Conservation (phyloP, 176 grass and related monocot species). For the Avena atlantica region DNA sequence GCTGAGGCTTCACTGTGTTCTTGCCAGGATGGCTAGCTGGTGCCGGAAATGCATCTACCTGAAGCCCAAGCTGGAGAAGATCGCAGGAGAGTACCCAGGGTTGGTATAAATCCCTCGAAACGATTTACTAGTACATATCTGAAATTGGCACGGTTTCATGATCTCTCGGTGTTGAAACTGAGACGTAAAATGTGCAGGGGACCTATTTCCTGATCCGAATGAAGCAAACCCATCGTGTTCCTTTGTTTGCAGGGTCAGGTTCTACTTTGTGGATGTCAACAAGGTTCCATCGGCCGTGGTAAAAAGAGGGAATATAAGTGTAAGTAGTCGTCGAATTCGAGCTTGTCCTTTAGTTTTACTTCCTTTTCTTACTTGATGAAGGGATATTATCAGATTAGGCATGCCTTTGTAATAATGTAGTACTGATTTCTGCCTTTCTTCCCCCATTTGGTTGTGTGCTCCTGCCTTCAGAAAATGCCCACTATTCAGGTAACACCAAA, state of each 20-base stretch:
- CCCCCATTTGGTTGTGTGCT: background rate
- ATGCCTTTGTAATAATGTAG: background rate
- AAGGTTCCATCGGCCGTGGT: constrained; percentile 84
- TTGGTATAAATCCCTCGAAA: constrained; percentile 32
- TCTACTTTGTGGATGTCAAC: constrained; percentile 91
- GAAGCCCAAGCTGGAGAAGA: constrained; percentile 92
- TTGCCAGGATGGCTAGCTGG: constrained; percentile 86
- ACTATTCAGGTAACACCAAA: constrained; percentile 79
- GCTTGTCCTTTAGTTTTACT: background rate
- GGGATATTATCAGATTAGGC: background rate
- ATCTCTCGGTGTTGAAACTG: background rate
- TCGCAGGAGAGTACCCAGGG: constrained; percentile 84
- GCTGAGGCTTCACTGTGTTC: constrained; percentile 14
- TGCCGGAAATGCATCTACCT: constrained; percentile 98
- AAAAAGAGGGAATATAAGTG: constrained; percentile 89
- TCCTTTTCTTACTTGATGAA: background rate
- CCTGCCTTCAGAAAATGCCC: constrained; percentile 86
- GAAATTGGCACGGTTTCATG: background rate
- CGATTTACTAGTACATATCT: background rate
- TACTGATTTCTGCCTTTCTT: background rate
- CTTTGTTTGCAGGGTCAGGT: constrained; percentile 59
- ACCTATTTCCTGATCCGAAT: background rate
- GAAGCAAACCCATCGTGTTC: background rate
- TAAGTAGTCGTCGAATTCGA: constrained; percentile 38
- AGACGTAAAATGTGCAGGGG: background rate